A percentile compares a stretch with the other conserved stretches of the same genome.
Evolutionary conservation across 768 basidiomycete species (phyloP).

Genomic region (Tylopilus vinaceipallidus): DNA sequence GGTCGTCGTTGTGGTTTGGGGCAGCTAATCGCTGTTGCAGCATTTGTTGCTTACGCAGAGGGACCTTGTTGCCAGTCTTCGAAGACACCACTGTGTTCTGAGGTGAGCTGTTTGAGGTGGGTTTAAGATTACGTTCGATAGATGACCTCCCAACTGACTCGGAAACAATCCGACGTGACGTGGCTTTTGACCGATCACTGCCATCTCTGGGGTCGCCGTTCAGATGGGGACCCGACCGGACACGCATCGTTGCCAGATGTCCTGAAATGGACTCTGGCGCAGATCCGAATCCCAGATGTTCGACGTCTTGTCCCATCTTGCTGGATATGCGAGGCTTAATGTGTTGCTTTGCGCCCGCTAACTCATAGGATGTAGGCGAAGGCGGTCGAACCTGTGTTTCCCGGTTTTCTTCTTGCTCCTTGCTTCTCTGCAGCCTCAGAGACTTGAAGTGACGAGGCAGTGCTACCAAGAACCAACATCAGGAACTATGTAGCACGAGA

Average conservation of each 20-base stretch:
- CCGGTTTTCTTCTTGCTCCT: slow-evolving; percentile 6
- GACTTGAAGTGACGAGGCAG: slow-evolving; percentile 13
- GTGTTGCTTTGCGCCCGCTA: slow-evolving; percentile 5
- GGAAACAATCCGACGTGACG: slow-evolving; percentile 19
- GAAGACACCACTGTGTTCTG: slow-evolving; percentile 10
- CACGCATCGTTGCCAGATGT: slow-evolving; percentile 24
- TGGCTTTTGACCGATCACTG: neutral
- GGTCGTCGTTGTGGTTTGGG: slow-evolving; percentile 14
- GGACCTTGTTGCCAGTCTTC: neutral
- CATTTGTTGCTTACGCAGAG: neutral
- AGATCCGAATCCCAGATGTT: slow-evolving; percentile 16
- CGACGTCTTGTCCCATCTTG: slow-evolving; percentile 8
- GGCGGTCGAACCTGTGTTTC: neutral
- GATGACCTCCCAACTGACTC: slow-evolving; percentile 13
- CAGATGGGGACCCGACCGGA: slow-evolving; percentile 14
- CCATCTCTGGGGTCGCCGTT: neutral
- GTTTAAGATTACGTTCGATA: slow-evolving; percentile 1
- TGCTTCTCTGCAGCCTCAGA: slow-evolving; percentile 9
- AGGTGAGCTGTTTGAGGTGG: neutral
- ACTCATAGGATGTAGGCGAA: slow-evolving; percentile 9
- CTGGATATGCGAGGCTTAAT: slow-evolving; percentile 14
- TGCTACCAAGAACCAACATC: slow-evolving; percentile 10
- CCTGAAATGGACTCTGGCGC: slow-evolving; percentile 29
- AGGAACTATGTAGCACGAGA: neutral
- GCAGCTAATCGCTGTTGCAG: slow-evolving; percentile 14